Percentiles rank a stretch among this genome's conserved stretches.
Evolutionary conservation across 345 rosid species (phyloP).

Genomic region (Bruguiera parviflora): DNA sequence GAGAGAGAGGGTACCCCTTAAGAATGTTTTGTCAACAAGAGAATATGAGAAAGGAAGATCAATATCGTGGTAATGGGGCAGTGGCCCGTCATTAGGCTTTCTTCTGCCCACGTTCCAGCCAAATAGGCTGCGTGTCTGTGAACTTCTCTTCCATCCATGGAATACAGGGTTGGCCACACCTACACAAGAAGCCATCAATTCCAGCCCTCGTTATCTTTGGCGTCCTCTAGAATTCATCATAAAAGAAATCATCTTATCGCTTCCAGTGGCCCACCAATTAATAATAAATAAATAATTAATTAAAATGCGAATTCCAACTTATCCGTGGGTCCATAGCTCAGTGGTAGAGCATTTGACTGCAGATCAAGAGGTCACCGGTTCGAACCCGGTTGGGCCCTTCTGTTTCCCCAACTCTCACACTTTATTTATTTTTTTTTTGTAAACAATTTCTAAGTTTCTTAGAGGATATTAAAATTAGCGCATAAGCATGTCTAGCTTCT

Average conservation of each 20-base stretch:
- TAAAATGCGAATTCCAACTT: accelerated
- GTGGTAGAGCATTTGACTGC: slow-evolving; percentile 42
- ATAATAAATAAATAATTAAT: accelerated
- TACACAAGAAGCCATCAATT: slow-evolving; percentile 47
- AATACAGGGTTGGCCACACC: slow-evolving; percentile 34
- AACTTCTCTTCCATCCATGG: slow-evolving; percentile 23
- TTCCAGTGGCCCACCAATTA: not conserved
- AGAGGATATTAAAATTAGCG: too few relatives aligned
- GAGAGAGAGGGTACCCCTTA: slow-evolving; percentile 39
- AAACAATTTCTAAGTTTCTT: not conserved
- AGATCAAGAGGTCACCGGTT: slow-evolving; percentile 39
- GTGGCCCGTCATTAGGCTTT: slow-evolving; percentile 30
- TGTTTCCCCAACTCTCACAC: accelerated
- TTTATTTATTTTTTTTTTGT: not conserved
- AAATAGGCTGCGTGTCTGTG: slow-evolving; percentile 41
- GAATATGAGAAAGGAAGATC: slow-evolving; percentile 65
- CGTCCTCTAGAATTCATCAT: not conserved
- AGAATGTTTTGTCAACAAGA: slow-evolving; percentile 61
- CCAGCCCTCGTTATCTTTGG: too few relatives aligned
- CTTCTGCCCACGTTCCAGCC: slow-evolving; percentile 59
- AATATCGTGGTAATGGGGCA: slow-evolving; percentile 42
- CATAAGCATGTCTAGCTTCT: too few relatives aligned
- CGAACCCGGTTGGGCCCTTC: slow-evolving; percentile 37
- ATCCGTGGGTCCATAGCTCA: slow-evolving; percentile 27
- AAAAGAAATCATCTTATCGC: slow-evolving; percentile 20